Evolutionary conservation across 495 filamentous ascomycete species (phyloP).

Genomic region (Xylaria acuta): DNA sequence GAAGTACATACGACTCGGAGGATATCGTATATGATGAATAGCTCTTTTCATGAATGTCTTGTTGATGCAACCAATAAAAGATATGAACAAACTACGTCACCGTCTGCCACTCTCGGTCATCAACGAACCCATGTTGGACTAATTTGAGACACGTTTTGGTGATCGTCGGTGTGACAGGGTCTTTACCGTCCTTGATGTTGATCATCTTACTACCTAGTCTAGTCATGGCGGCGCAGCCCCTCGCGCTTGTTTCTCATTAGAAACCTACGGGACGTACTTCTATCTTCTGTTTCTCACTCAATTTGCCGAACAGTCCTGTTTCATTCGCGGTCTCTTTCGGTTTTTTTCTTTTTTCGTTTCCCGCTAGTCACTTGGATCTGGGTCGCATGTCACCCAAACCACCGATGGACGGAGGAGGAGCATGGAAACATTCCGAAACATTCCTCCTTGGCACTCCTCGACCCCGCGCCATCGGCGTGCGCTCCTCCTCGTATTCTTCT

Average conservation of each 20-base stretch:
- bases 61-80: constrained; percentile 12
- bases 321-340: neutral
- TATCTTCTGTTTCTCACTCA: neutral
- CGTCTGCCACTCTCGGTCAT: neutral
- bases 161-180: constrained; percentile 5
- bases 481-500: neutral
- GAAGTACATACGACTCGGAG: constrained; percentile 13
- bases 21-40: constrained; percentile 44
- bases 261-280: neutral
- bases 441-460: too few relatives aligned
- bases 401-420: neutral
- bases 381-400: neutral
- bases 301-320: neutral
- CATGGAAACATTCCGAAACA: neutral
- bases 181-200: neutral
- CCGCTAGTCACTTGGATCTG: neutral
- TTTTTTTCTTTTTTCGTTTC: neutral
- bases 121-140: neutral
- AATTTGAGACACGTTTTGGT: neutral
- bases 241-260: neutral
- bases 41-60: constrained; percentile 11
- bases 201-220: neutral
- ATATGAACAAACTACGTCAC: constrained; percentile 17
- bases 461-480: neutral
- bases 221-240: neutral